Evolutionary conservation across 345 rosid genomes (phyloP), one percentile per base, ranked within the genome.

Genomic region (Alliaria petiolata): DNA sequence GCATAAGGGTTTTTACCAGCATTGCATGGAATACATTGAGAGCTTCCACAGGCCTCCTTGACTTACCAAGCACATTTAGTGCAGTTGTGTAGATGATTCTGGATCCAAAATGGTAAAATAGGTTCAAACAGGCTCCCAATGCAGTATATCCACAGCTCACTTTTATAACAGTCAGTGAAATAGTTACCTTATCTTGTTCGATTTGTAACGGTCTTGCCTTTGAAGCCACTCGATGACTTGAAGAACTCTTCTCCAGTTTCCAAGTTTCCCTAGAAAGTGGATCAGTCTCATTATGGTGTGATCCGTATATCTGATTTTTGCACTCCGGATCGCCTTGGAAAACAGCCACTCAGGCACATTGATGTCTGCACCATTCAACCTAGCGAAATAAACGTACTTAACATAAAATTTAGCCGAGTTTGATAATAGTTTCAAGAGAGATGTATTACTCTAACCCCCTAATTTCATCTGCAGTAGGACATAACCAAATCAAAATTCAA

Each of bases 141-240:
- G 60, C 28, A 7, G 14, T 55, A 57, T 55, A 15, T 28, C 13
- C 43, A 45, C 26, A 60, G 69, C 34, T 26, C 17, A 43, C 9
- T 20, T 39, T 20, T 38, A 61, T 38, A 19, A 53, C 20, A 49
- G 19, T 31, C 17, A 44, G 39, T 67, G 31, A 34, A 43, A 31
- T 69, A 16, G 40, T 44, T 76, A 89, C 97, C 92, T 86, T 53
- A 84, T 81, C 84, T 78, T 86, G 82, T 84, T 67, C 5, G 98
- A 75, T 82, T 87, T 86, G 81, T 65, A 91, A 68, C 92, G 96
- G 35, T 91, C 96, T 19, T 86, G 90, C 82, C 79, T 77, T 76
- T 91, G 85, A 79, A 93, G 92, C 98, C 98, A 91, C 79, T 89
- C 96, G 44, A 93, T 86, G 72, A 91, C 95, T 81, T 93, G 98